Conservation (phyloP, 176 grass and related monocot species). For the Eragrostis curvula region DNA sequence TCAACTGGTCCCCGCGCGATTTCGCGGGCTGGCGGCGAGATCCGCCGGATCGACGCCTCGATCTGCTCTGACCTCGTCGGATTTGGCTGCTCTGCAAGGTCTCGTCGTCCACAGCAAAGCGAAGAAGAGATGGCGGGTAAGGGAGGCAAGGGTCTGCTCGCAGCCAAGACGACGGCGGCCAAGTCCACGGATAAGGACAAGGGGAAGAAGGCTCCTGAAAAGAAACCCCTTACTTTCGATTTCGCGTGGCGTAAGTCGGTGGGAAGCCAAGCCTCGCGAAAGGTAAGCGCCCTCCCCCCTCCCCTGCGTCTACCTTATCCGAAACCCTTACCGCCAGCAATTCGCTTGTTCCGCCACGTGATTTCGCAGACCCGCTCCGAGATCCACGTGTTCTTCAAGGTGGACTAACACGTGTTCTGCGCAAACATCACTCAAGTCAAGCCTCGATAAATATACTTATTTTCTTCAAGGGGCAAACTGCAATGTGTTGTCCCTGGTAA, state of each 20-base stretch:
- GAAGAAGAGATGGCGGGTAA: constrained; percentile 59
- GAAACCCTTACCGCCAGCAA: neutral
- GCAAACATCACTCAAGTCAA: no score
- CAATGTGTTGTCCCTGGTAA: no score
- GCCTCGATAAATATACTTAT: no score
- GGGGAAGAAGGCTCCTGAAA: constrained; percentile 65
- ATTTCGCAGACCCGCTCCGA: neutral
- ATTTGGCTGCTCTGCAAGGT: constrained; percentile 19
- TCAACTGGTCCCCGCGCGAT: neutral
- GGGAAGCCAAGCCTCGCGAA: constrained; percentile 19
- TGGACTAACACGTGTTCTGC: no score
- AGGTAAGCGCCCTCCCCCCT: constrained; percentile 46
- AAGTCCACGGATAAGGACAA: constrained; percentile 72
- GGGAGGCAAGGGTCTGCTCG: constrained; percentile 66
- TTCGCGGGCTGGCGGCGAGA: neutral
- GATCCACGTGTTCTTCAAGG: no score
- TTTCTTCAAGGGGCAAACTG: no score
- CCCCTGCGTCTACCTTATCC: constrained; percentile 29
- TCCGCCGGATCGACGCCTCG: constrained; percentile 32
- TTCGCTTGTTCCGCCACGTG: neutral
- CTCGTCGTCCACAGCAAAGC: neutral
- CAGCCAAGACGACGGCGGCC: constrained; percentile 74
- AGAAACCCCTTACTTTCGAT: constrained; percentile 26
- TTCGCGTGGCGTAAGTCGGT: constrained; percentile 22
- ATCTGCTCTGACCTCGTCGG: constrained; percentile 41